Percentiles rank a stretch among this genome's conserved stretches.
These are phyloP conservation scores for Acmispon strigosus DNA, from an alignment of 306 rosid genomes.

Conservation along the genomic window DNA sequence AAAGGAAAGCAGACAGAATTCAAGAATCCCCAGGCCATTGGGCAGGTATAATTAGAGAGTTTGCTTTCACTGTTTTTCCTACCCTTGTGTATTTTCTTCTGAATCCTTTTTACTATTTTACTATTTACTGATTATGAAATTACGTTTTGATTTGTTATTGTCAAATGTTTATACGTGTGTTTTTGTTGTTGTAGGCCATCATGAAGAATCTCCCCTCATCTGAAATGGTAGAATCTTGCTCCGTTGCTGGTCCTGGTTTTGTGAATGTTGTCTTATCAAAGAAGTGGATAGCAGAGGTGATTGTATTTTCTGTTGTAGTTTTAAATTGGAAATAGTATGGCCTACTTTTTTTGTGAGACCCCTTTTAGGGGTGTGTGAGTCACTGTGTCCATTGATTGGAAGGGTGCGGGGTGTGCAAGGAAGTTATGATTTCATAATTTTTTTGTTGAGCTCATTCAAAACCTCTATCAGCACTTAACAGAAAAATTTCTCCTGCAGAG, in stretches of 20 bases:
- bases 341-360: background rate
- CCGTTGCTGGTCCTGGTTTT: conserved; percentile 55
- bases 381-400: background rate
- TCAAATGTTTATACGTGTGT: background rate
- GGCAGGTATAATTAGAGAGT: conserved; percentile 37
- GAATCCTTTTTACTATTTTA: background rate
- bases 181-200: conserved; percentile 50
- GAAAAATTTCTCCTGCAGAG: conserved; percentile 40
- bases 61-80: too few relatives aligned
- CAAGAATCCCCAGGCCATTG: conserved; percentile 69
- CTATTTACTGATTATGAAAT: conserved; percentile 6
- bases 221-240: conserved; percentile 52
- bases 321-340: background rate
- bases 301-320: conserved; percentile 8
- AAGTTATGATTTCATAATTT: background rate
- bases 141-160: background rate
- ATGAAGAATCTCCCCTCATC: conserved; percentile 71
- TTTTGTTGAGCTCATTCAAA: background rate
- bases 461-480: background rate
- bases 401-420: background rate
- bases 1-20: conserved; percentile 56
- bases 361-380: background rate
- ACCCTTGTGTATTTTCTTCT: conserved; percentile 1
- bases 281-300: conserved; percentile 79
- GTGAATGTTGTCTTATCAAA: conserved; percentile 54